Evolutionary conservation across 108 stramenopile species (phyloP), one percentile per base, ranked within the genome.

Genomic region (Stephanodiscus minutulus): DNA sequence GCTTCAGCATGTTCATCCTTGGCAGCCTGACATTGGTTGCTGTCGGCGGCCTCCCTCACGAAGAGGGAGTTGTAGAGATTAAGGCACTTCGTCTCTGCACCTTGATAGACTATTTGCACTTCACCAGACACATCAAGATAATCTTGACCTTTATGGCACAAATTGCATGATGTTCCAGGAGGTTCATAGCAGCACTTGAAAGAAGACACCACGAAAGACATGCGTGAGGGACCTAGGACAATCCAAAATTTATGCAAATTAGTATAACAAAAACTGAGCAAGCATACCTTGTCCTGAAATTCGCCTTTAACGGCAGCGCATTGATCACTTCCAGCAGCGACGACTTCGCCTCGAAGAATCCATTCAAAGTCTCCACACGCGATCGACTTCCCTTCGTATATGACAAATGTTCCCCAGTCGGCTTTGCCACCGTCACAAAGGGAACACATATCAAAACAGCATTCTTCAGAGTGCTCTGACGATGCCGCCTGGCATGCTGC

Each of bases 351-450:
- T 21, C 72, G 60, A n/a, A 79, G 67, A 58, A 69, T 73, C 78
- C 78, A 79, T 68, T 73, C 78, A 64, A 79, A 79, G 59, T 79
- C 78, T 20, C 78, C 78, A 39, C 78, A 79, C 18, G 78, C 71
- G 43, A 79, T 73, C 7, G 78, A 69, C 36, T 63, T 57, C 5
- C 65, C 67, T 56, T 79, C 55, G 49, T 73, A 79, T 7, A 21
- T 67, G 17, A 79, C 78, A 50, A 68, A 73, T 17, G 72, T 79
- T 35, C 64, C 64, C 78, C 78, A 79, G 61, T 79, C 78, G 63
- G 78, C 78, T 57, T 72, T 79, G 36, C 78, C 78, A 15, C 64
- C 47, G 20, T 54, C 78, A 60, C 78, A 79, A 50, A 79, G 72
- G 5, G 78, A 73, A 47, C 78, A 79, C 9, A 56, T 66, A 17